A percentile compares a stretch with the other conserved stretches of the same genome.
Conservation (phyloP, 495 filamentous ascomycete species). For the Penicillium daleae region DNA sequence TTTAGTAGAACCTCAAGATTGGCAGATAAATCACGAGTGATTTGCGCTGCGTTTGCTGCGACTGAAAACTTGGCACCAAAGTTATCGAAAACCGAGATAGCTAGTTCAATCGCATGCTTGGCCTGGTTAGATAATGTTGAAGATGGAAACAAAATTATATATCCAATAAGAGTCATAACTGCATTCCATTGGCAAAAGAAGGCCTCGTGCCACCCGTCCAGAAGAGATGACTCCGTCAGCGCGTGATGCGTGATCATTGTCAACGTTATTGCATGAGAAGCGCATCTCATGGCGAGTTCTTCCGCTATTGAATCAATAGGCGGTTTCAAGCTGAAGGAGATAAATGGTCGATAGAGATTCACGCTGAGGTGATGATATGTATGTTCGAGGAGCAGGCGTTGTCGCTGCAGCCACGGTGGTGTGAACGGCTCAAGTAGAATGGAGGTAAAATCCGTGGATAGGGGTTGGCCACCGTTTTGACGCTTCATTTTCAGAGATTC, state of each 20-base stretch:
- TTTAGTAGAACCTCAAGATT: conserved; percentile 30
- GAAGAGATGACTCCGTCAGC: conserved; percentile 44
- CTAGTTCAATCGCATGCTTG: conserved; percentile 41
- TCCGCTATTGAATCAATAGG: conserved; percentile 28
- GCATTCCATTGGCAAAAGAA: conserved; percentile 60
- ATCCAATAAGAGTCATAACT: conserved; percentile 53
- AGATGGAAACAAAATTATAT: conserved; percentile 47
- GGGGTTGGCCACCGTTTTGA: conserved; percentile 35
- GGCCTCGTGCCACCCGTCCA: conserved; percentile 53
- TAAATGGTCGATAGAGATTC: conserved; percentile 53
- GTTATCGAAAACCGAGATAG: conserved; percentile 49
- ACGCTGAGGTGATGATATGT: conserved; percentile 51
- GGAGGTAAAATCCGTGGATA: conserved; percentile 43
- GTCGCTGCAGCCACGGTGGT: conserved; percentile 49
- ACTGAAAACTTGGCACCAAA: conserved; percentile 49
- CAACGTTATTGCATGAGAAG: conserved; percentile 51
- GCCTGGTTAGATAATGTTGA: conserved; percentile 31
- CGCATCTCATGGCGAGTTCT: conserved; percentile 39
- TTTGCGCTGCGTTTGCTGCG: conserved; percentile 45
- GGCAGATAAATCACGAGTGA: conserved; percentile 34
- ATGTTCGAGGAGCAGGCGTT: conserved; percentile 55
- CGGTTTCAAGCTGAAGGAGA: conserved; percentile 33
- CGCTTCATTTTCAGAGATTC: conserved; percentile 41
- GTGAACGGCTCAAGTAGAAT: conserved; percentile 46
- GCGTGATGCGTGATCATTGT: conserved; percentile 56